phyloP scores from a whole-genome alignment of 345 rosid genomes.

The Pelargonium nanum region DNA sequence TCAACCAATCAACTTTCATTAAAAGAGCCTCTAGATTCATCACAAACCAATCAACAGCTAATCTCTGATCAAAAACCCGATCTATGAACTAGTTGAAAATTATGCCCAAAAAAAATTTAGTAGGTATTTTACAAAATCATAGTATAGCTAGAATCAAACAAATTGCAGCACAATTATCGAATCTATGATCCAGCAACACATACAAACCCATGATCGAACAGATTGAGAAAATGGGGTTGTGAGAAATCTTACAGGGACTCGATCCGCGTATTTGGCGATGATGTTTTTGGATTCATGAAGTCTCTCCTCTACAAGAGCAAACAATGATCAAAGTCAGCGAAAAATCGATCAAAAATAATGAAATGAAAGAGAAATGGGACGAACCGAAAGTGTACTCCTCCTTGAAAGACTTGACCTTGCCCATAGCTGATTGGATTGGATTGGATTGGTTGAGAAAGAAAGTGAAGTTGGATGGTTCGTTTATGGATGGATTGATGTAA shows the following conservation, averaged over 20 bases:
- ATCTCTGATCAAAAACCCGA: too few relatives aligned
- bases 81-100: too few relatives aligned
- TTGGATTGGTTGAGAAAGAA: background rate
- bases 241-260: conserved; percentile 44
- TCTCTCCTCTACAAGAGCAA: conserved; percentile 37
- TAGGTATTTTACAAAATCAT: background rate
- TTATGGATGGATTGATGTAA: background rate
- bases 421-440: conserved; percentile 15
- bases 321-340: background rate
- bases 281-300: conserved; percentile 45
- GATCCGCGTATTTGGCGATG: conserved; percentile 41
- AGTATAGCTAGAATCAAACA: background rate
- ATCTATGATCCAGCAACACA: background rate
- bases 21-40: background rate
- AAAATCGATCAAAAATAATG: background rate
- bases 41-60: too few relatives aligned
- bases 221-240: background rate
- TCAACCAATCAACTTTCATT: background rate
- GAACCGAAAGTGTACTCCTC: conserved; percentile 49
- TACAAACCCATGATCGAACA: background rate
- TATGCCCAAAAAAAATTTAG: too few relatives aligned
- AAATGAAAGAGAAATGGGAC: conserved; percentile 5
- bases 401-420: conserved; percentile 35
- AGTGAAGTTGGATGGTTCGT: too few relatives aligned
- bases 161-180: background rate